Conservation (phyloP, 352 stramenopile genomes). For the Vaucheria bursata region DNA sequence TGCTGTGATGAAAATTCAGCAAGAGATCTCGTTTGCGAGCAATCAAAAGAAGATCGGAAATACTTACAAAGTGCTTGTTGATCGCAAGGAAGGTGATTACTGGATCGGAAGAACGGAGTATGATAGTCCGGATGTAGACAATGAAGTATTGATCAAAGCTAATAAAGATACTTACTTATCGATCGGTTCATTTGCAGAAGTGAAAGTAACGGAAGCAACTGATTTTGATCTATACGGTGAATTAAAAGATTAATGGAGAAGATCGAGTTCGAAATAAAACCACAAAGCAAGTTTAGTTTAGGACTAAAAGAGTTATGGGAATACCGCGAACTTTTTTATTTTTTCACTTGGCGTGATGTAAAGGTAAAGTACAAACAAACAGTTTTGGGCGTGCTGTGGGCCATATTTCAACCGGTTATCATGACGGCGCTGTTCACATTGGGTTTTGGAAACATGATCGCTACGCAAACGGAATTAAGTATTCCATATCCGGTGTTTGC, state of each 20-base stretch:
- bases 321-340: background rate
- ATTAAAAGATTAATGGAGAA: background rate
- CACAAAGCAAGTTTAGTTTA: background rate
- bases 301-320: background rate
- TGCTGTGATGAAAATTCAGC: too few relatives aligned
- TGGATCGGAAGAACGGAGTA: too few relatives aligned
- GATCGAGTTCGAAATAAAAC: background rate
- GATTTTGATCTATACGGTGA: too few relatives aligned
- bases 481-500: background rate
- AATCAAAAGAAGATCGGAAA: too few relatives aligned
- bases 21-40: too few relatives aligned
- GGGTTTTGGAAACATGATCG: background rate
- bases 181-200: too few relatives aligned
- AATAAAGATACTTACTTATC: too few relatives aligned
- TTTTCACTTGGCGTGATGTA: conserved; percentile 6
- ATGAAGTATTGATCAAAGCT: too few relatives aligned
- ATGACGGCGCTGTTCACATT: background rate
- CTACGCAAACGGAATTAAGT: background rate
- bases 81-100: too few relatives aligned
- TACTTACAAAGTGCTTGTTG: too few relatives aligned
- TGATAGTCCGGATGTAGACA: too few relatives aligned
- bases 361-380: conserved; percentile 3
- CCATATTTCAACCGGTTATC: background rate
- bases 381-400: background rate
- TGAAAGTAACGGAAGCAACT: too few relatives aligned